A percentile compares a stretch with the other conserved stretches of the same genome.
Evolutionary conservation across 2,329 filamentous ascomycete genomes (phyloP).

Genomic region (Juglanconis sp.): DNA sequence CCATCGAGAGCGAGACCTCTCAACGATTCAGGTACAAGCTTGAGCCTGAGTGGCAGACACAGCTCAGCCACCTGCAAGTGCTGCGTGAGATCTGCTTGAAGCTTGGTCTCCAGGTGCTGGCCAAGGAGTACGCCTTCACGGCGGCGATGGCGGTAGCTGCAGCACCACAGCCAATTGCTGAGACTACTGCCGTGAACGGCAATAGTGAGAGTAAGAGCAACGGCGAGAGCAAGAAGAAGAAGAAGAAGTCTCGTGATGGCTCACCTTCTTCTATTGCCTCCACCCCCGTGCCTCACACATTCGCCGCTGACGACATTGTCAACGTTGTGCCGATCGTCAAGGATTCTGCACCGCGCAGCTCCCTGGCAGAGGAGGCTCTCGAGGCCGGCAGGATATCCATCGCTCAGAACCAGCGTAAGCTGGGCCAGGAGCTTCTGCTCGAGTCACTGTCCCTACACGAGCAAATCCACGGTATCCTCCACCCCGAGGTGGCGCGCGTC

Average conservation of each 20-base stretch:
- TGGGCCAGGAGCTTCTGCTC: slow-evolving; percentile 92
- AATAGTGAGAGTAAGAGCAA: slow-evolving; percentile 42
- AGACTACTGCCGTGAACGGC: slow-evolving; percentile 33
- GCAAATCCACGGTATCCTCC: slow-evolving; percentile 96
- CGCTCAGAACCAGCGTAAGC: slow-evolving; percentile 88
- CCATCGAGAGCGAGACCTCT: slow-evolving; percentile 68
- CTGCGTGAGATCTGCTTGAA: slow-evolving; percentile 87
- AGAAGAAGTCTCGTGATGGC: slow-evolving; percentile 56
- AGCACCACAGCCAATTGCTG: slow-evolving; percentile 26
- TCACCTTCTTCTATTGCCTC: slow-evolving; percentile 46
- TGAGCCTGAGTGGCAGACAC: slow-evolving; percentile 62
- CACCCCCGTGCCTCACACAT: slow-evolving; percentile 52
- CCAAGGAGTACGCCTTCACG: slow-evolving; percentile 71
- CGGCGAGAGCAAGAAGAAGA: slow-evolving; percentile 49
- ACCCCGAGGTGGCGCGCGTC: slow-evolving; percentile 91
- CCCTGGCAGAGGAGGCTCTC: slow-evolving; percentile 89
- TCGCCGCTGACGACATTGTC: slow-evolving; percentile 79
- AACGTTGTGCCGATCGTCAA: slow-evolving; percentile 95
- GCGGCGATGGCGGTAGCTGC: slow-evolving; percentile 35
- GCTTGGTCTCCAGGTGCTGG: slow-evolving; percentile 82
- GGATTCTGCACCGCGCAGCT: slow-evolving; percentile 86
- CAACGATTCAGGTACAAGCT: slow-evolving; percentile 77
- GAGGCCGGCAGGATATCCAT: slow-evolving; percentile 97
- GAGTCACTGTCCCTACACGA: slow-evolving; percentile 95
- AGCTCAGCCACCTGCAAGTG: slow-evolving; percentile 73